Conservation (phyloP, 2,329 filamentous ascomycete species). For the Cryphonectria nitschkei region DNA sequence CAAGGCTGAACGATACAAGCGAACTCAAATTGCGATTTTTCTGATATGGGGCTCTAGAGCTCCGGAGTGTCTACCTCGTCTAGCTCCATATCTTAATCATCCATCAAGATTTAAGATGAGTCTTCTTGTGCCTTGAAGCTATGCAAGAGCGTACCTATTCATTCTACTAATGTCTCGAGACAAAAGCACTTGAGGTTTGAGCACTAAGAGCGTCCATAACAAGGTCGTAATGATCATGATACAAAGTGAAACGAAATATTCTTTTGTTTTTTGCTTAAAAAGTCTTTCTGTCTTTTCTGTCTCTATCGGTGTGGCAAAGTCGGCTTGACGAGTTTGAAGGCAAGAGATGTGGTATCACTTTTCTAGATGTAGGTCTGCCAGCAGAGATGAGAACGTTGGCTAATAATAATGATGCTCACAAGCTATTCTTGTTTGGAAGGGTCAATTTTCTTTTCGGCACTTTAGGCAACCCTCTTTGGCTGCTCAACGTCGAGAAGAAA, state of each 20-base stretch:
- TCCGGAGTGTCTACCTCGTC: not conserved
- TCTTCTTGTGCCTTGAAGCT: not conserved
- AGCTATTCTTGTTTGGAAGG: not conserved
- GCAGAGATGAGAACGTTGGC: not conserved
- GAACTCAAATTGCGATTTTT: not conserved
- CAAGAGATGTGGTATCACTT: not conserved
- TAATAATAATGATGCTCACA: not conserved
- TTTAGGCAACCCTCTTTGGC: not conserved
- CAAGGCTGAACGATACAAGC: not conserved
- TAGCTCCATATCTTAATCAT: not conserved
- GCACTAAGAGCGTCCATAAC: not conserved
- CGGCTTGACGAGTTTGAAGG: not conserved
- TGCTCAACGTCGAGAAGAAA: not conserved
- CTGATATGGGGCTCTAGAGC: not conserved
- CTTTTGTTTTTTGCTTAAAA: too few relatives aligned
- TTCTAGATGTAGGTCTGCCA: not conserved
- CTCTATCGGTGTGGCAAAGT: not conserved
- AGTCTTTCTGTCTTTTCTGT: too few relatives aligned
- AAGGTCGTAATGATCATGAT: not conserved
- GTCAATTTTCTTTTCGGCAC: not conserved
- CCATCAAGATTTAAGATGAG: not conserved
- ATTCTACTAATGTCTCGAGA: not conserved
- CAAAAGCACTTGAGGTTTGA: not conserved
- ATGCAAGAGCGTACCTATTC: not conserved
- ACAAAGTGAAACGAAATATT: not conserved